Percentiles rank a stretch among this genome's conserved stretches.
These are phyloP conservation scores for Arabidopsis hybrid DNA, from an alignment of 441 rosid genomes.

Conservation along the genomic window DNA sequence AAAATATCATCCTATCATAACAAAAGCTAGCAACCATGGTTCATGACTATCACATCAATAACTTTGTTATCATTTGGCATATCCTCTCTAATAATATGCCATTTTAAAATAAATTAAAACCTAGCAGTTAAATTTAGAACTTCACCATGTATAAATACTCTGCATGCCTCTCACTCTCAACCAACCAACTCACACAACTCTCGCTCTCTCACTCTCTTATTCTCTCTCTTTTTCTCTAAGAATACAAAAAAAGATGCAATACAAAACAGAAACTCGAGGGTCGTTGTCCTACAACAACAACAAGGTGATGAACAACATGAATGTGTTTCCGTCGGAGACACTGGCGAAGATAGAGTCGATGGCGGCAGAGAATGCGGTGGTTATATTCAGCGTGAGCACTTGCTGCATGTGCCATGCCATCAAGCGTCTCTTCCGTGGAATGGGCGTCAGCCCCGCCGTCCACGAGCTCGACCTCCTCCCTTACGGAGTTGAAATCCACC, in stretches of 20 bases:
- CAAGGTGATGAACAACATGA: slow-evolving; percentile 35
- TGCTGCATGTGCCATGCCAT: slow-evolving; percentile 98
- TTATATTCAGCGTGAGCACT: slow-evolving; percentile 75
- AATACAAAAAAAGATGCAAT: slow-evolving; percentile 32
- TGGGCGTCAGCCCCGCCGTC: slow-evolving; percentile 80
- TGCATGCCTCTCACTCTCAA: slow-evolving; percentile 30
- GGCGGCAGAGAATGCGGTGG: slow-evolving; percentile 74
- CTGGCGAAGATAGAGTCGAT: slow-evolving; percentile 42
- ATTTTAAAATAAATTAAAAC: neutral
- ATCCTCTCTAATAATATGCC: neutral
- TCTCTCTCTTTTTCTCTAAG: neutral
- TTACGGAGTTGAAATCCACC: slow-evolving; percentile 40
- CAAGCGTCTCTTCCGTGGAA: slow-evolving; percentile 84
- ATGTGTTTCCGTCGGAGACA: slow-evolving; percentile 40
- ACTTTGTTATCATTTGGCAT: slow-evolving; percentile 29
- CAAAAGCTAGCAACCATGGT: slow-evolving; percentile 15
- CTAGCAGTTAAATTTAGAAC: slow-evolving; percentile 12
- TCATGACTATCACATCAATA: slow-evolving; percentile 27
- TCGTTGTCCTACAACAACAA: slow-evolving; percentile 20
- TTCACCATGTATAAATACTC: slow-evolving; percentile 34
- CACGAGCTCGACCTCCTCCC: slow-evolving; percentile 74
- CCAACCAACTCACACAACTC: slow-evolving; percentile 2
- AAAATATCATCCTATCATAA: slow-evolving; percentile 5
- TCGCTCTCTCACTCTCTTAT: too few relatives aligned
- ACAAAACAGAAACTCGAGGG: slow-evolving; percentile 37